Evolutionary conservation across 176 grass and related monocot species (phyloP), one percentile per base, ranked within the genome.

Genomic region (Tillandsia fasciculata): DNA sequence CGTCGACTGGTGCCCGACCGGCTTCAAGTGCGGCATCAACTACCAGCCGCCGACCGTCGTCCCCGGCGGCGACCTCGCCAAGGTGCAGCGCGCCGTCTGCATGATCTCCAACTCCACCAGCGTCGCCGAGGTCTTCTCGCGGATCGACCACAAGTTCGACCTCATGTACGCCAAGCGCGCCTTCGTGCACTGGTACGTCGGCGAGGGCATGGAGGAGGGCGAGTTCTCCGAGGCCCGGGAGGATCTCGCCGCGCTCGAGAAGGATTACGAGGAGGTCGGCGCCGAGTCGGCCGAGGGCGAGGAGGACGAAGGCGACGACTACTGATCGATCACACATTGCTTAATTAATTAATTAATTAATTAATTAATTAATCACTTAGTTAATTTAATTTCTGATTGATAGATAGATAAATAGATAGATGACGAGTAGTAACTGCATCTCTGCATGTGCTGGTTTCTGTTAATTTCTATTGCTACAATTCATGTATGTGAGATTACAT

Each of bases 21-120:
- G 68, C 1, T 70, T 70, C 68, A 70, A 70, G 68, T 70, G 68
- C 8, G 68, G 68, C 1, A 70, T 70, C 20, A 70, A 70, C 68
- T 70, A 70, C 68, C 68, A 70, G 52, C 70, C 70, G 26, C 70
- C 70, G 0, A 72, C 70, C 11, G 70, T 57, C 1, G 70, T 72
- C 0, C 70, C 70, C 1, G 70, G 70, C 52, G 70, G 70, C 6
- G 70, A 72, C 70, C 70, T 70, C 5, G 68, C 68, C 68, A 70
- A 70, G 68, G 68, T 70, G 17, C 68, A 70, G 68, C 68, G 68
- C 3, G 70, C 70, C 2, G 70, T 72, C 26, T 72, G 70, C 70
- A 72, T 72, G 70, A 72, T 72, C 70, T 72, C 70, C 13, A 72
- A 72, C 70, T 72, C 70, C 8, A 72, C 70, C 70, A 57, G 51